Conservation (phyloP, 345 rosid genomes). For the Hevea brasiliensis region DNA sequence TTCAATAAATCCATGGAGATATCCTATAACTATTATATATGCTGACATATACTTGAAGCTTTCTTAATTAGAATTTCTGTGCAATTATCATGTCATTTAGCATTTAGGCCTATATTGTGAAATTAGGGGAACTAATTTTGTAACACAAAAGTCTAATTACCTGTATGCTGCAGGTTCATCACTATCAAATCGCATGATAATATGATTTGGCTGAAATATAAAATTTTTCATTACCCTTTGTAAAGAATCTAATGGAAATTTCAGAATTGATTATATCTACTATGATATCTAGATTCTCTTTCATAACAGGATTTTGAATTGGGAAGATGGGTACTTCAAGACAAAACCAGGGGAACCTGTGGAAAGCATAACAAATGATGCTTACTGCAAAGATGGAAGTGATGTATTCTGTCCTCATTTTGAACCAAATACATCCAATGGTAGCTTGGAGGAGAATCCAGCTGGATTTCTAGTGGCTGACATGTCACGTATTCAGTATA, state of each 20-base stretch:
- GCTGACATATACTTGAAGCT: neutral
- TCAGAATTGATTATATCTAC: neutral
- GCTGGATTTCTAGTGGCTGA: conserved; percentile 34
- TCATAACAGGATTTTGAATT: conserved; percentile 48
- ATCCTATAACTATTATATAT: no score
- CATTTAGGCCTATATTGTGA: neutral
- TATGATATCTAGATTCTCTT: neutral
- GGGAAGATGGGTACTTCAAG: conserved; percentile 60
- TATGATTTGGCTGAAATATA: neutral
- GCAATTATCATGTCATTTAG: no score
- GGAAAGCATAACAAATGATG: conserved; percentile 19
- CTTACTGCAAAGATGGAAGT: conserved; percentile 13
- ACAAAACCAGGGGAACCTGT: conserved; percentile 32
- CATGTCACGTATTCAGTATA: conserved; percentile 42
- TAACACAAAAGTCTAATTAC: no score
- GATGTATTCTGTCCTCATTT: conserved; percentile 24
- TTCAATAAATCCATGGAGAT: no score
- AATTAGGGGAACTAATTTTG: neutral
- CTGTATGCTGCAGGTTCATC: no score
- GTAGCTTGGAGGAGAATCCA: conserved; percentile 30
- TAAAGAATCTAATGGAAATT: neutral
- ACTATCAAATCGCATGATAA: no score
- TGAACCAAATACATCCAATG: conserved; percentile 15
- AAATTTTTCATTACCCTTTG: neutral
- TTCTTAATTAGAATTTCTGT: neutral